phyloP scores from a whole-genome alignment of 805 yeast genomes.

The Candida stauntonica region DNA sequence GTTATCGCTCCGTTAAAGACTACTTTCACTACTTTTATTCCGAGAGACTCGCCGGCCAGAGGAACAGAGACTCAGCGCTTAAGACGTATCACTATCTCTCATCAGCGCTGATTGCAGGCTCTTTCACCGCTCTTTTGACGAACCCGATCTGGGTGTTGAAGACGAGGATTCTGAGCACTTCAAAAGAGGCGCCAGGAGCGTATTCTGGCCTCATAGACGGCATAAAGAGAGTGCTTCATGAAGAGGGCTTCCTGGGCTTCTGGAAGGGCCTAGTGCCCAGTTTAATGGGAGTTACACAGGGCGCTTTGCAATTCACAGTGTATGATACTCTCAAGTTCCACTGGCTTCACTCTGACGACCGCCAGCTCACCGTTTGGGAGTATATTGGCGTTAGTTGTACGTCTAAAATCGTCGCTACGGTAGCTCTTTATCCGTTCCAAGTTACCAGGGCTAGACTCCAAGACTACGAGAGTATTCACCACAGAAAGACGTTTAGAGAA shows the following conservation, averaged over 20 bases:
- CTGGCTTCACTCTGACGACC: constrained; percentile 21
- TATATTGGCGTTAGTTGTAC: constrained; percentile 62
- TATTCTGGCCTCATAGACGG: constrained; percentile 61
- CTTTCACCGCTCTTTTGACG: constrained; percentile 68
- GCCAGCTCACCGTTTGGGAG: constrained; percentile 44
- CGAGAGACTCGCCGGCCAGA: too few species aligned
- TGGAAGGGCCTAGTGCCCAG: constrained; percentile 77
- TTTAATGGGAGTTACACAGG: constrained; percentile 79
- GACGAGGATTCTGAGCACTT: constrained; percentile 57
- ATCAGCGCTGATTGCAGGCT: constrained; percentile 69
- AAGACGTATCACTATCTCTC: constrained; percentile 43
- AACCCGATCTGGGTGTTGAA: constrained; percentile 96
- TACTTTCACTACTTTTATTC: constrained; percentile 20
- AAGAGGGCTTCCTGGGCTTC: constrained; percentile 59
- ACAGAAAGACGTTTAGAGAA: constrained; percentile 24
- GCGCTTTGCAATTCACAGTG: constrained; percentile 80
- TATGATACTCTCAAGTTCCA: constrained; percentile 71
- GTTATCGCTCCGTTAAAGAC: constrained; percentile 63
- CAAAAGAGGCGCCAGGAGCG: constrained; percentile 40
- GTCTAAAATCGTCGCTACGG: constrained; percentile 65
- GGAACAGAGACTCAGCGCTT: constrained; percentile 30
- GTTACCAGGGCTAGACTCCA: constrained; percentile 77
- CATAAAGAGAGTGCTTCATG: constrained; percentile 37
- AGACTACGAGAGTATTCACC: constrained; percentile 33
- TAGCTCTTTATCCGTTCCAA: constrained; percentile 78